Percentiles rank a stretch among this genome's conserved stretches.
phyloP scores from a whole-genome alignment of 495 filamentous ascomycete genomes.

The Letharia columbiana region DNA sequence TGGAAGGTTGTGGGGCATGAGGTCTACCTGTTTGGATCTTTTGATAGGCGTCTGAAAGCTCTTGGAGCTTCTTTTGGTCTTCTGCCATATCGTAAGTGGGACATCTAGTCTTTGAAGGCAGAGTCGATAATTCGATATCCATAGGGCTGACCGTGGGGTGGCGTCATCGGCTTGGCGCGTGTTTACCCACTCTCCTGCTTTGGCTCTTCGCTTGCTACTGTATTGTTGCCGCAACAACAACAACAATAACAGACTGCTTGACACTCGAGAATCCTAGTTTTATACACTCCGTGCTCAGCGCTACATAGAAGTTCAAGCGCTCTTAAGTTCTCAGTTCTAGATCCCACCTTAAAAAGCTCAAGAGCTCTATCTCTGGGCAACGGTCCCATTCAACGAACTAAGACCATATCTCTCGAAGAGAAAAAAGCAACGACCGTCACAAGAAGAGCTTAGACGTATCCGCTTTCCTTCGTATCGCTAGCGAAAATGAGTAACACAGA shows the following conservation, averaged over 20 bases:
- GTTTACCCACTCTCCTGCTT: neutral
- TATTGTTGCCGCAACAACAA: neutral
- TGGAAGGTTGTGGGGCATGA: too few relatives aligned
- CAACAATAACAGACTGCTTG: too few relatives aligned
- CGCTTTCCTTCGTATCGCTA: constrained; percentile 16
- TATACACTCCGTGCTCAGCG: neutral
- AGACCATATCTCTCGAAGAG: neutral
- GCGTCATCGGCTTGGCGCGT: constrained; percentile 3
- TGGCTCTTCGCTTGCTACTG: neutral
- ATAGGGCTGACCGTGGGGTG: neutral
- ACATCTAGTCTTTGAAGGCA: neutral
- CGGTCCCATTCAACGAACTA: neutral
- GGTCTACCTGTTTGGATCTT: constrained; percentile 67
- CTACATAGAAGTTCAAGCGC: neutral
- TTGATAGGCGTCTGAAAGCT: constrained; percentile 78
- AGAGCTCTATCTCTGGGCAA: neutral
- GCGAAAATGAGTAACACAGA: constrained; percentile 87
- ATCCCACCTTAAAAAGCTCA: neutral
- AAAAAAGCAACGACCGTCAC: neutral
- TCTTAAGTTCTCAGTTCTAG: too few relatives aligned
- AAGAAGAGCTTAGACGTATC: neutral
- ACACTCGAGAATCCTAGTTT: neutral
- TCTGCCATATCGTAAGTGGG: constrained; percentile 27
- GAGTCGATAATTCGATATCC: neutral
- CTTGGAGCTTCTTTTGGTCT: constrained; percentile 60